phyloP scores from a whole-genome alignment of 768 basidiomycete genomes.

The Naganishia vaughanmartiniae region DNA sequence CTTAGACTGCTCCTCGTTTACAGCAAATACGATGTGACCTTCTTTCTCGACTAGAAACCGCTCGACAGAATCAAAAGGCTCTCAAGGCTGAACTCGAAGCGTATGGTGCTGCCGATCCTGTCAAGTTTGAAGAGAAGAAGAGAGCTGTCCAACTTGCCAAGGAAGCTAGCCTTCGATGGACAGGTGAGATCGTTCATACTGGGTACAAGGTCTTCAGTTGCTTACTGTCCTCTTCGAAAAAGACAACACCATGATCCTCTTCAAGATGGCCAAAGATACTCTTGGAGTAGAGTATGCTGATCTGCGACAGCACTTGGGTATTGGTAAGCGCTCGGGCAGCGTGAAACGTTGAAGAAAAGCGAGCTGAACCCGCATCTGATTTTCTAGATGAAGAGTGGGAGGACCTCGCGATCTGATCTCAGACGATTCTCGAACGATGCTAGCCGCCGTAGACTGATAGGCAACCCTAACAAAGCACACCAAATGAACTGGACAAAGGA shows the following conservation, averaged over 20 bases:
- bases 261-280: conserved; percentile 24
- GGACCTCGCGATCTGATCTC: conserved; percentile 24
- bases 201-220: too few relatives aligned
- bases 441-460: background rate
- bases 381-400: conserved; percentile 38
- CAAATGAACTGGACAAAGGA: background rate
- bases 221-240: background rate
- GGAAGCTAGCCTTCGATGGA: conserved; percentile 82
- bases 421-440: background rate
- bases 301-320: conserved; percentile 12
- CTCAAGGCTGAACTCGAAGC: conserved; percentile 69
- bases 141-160: conserved; percentile 71
- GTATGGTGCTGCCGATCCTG: conserved; percentile 82
- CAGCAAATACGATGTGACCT: conserved; percentile 63
- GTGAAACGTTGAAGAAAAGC: background rate
- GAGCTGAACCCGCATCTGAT: background rate
- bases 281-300: background rate
- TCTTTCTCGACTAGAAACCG: conserved; percentile 58
- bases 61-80: conserved; percentile 57
- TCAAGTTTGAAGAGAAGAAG: conserved; percentile 71
- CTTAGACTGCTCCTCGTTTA: background rate
- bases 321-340: background rate
- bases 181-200: conserved; percentile 60
- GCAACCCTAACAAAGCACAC: background rate
- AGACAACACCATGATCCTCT: conserved; percentile 29